Evolutionary conservation across 257 asterid genomes (phyloP).

Genomic region (Fraxinus quadrangulata): DNA sequence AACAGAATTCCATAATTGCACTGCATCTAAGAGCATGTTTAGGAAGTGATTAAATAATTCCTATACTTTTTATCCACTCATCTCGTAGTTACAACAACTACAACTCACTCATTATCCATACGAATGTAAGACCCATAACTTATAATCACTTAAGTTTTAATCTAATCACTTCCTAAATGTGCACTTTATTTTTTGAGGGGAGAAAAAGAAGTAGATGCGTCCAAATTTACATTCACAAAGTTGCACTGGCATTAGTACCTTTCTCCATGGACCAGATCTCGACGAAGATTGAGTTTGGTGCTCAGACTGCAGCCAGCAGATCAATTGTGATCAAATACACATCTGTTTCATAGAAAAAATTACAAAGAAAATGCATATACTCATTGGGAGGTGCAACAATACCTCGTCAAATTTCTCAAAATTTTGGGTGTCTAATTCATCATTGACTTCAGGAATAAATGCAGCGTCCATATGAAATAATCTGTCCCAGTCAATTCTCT

Average conservation of each 20-base stretch:
- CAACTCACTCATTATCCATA: too few relatives aligned
- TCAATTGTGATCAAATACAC: conserved; percentile 27
- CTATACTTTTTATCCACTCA: too few relatives aligned
- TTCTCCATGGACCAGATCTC: conserved; percentile 96
- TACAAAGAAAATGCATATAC: conserved; percentile 16
- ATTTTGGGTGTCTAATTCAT: conserved; percentile 94
- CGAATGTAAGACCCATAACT: too few relatives aligned
- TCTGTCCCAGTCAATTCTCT: conserved; percentile 73
- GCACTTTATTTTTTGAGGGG: background rate
- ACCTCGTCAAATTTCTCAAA: conserved; percentile 97
- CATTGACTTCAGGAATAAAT: conserved; percentile 87
- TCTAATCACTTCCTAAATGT: too few relatives aligned
- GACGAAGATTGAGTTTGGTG: conserved; percentile 60
- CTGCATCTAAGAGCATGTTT: background rate
- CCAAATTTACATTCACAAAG: conserved; percentile 21
- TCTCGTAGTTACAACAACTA: too few relatives aligned
- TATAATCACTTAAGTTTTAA: too few relatives aligned
- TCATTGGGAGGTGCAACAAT: conserved; percentile 9
- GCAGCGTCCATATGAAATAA: conserved; percentile 90
- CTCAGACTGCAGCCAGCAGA: conserved; percentile 58
- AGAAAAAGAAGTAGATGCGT: background rate
- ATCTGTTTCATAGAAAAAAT: conserved; percentile 7
- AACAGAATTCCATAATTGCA: conserved; percentile 16
- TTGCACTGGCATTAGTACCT: conserved; percentile 50
- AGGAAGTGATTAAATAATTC: too few relatives aligned